Evolutionary conservation across 1,139 yeast genomes (phyloP).

Genomic region (Yamadazyma buinensis): DNA sequence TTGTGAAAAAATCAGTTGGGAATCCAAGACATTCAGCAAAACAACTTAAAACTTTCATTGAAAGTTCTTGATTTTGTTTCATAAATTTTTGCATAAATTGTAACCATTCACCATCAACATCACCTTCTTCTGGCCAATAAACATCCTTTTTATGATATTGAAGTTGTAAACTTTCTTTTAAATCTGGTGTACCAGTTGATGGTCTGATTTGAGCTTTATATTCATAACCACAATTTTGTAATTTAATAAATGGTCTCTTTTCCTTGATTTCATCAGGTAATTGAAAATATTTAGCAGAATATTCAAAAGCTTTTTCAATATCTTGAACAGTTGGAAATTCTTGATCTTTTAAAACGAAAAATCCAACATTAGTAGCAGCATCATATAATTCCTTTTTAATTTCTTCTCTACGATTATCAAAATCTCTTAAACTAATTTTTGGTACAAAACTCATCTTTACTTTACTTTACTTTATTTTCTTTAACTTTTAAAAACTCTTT

Average conservation of each 20-base stretch:
- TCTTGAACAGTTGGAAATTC: constrained; percentile 19
- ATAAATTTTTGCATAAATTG: constrained; percentile 16
- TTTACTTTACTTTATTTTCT: no score
- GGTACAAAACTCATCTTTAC: constrained; percentile 12
- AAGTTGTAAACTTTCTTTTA: constrained; percentile 25
- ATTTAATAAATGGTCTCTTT: constrained; percentile 13
- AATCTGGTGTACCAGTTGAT: constrained; percentile 25
- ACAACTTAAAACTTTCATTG: constrained; percentile 12
- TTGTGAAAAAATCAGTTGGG: constrained; percentile 17
- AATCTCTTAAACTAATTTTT: constrained; percentile 18
- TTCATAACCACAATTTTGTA: constrained; percentile 25
- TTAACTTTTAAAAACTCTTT: no score
- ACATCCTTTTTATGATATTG: constrained; percentile 20
- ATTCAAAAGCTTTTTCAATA: constrained; percentile 16
- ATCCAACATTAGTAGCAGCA: constrained; percentile 22
- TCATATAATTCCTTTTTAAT: constrained; percentile 15
- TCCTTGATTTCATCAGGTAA: constrained; percentile 16
- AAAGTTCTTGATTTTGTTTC: constrained; percentile 14
- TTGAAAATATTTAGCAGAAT: constrained; percentile 17
- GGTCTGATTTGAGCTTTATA: constrained; percentile 23
- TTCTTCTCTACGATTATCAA: constrained; percentile 22
- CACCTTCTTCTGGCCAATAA: constrained; percentile 23
- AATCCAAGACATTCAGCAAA: constrained; percentile 23
- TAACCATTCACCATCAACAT: constrained; percentile 20
- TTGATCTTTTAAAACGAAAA: constrained; percentile 22